Evolutionary conservation across 177 flowering plant genomes (phyloP).

Genomic region (Telopea speciosissima): DNA sequence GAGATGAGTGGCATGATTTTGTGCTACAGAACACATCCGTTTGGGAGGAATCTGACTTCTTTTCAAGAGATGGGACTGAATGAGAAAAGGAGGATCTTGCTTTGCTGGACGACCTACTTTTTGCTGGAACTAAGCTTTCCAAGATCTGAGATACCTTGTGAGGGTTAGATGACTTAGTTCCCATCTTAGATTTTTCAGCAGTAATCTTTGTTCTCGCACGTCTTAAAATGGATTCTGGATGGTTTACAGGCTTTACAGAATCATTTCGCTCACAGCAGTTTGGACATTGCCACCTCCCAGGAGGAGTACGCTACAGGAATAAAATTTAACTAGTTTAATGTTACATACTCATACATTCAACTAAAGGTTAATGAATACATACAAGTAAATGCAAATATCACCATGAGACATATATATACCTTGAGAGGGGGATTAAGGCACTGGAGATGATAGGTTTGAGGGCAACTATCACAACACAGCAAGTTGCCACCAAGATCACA

Average conservation of each 20-base stretch:
- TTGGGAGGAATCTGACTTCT: conserved; percentile 29
- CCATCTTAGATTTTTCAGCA: conserved; percentile 35
- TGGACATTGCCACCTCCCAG: conserved; percentile 80
- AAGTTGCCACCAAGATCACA: conserved; percentile 96
- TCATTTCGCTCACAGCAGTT: conserved; percentile 46
- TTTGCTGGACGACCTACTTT: conserved; percentile 53
- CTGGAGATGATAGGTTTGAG: conserved; percentile 83
- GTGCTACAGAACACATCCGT: conserved; percentile 24
- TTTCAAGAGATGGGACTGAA: conserved; percentile 24
- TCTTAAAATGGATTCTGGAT: conserved; percentile 46
- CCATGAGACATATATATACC: conserved; percentile 37
- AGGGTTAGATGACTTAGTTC: conserved; percentile 29
- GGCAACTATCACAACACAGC: conserved; percentile 95
- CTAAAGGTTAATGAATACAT: background rate
- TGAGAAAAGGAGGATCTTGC: conserved; percentile 34
- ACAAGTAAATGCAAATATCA: background rate
- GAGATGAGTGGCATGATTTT: conserved; percentile 26
- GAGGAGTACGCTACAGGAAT: conserved; percentile 59
- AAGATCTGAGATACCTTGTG: conserved; percentile 35
- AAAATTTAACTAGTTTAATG: conserved; percentile 6
- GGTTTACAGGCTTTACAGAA: conserved; percentile 28
- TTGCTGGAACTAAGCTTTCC: conserved; percentile 38
- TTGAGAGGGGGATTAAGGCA: conserved; percentile 95
- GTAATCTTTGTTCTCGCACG: conserved; percentile 53
- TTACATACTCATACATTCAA: background rate